These are phyloP conservation scores for Plicaturopsis crispa DNA, from an alignment of 768 basidiomycete genomes.

Conservation along the genomic window DNA sequence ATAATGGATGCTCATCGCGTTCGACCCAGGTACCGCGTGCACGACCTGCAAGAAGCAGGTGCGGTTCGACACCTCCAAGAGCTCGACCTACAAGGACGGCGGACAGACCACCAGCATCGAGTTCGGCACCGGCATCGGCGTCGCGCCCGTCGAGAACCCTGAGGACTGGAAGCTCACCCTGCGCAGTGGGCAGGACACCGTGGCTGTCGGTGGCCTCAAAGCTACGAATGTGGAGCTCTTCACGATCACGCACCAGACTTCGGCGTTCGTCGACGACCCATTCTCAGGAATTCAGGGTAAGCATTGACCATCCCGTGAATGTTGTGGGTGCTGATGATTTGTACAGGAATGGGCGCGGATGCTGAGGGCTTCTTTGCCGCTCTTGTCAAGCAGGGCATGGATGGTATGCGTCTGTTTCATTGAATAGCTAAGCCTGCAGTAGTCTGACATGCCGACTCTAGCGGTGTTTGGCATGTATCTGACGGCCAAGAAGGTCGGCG, in stretches of 20 bases:
- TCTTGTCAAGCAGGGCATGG: slow-evolving; percentile 39
- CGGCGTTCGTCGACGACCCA: slow-evolving; percentile 43
- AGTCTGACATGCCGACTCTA: slow-evolving; percentile 11
- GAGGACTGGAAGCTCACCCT: slow-evolving; percentile 39
- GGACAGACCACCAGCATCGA: slow-evolving; percentile 34
- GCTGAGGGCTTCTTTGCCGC: slow-evolving; percentile 44
- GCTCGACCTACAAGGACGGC: slow-evolving; percentile 43
- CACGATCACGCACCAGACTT: slow-evolving; percentile 47
- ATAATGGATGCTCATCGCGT: slow-evolving; percentile 2
- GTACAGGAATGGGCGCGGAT: slow-evolving; percentile 40
- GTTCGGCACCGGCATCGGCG: slow-evolving; percentile 46
- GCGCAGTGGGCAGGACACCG: slow-evolving; percentile 38
- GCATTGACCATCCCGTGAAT: too few relatives aligned
- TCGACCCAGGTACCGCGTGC: slow-evolving; percentile 34
- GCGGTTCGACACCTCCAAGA: slow-evolving; percentile 39
- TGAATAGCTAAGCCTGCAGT: not conserved
- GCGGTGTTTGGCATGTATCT: slow-evolving; percentile 45
- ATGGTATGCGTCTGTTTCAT: slow-evolving; percentile 26
- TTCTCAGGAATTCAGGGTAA: slow-evolving; percentile 50
- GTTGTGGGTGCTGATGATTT: too few relatives aligned
- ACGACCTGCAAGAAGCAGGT: slow-evolving; percentile 33
- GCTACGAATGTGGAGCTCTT: slow-evolving; percentile 32
- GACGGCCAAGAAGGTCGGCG: slow-evolving; percentile 37
- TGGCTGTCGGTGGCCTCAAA: slow-evolving; percentile 37
- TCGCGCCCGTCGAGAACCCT: slow-evolving; percentile 41